Evolutionary conservation across 2,329 filamentous ascomycete genomes (phyloP).

Genomic region (Curvularia eragrostidis): DNA sequence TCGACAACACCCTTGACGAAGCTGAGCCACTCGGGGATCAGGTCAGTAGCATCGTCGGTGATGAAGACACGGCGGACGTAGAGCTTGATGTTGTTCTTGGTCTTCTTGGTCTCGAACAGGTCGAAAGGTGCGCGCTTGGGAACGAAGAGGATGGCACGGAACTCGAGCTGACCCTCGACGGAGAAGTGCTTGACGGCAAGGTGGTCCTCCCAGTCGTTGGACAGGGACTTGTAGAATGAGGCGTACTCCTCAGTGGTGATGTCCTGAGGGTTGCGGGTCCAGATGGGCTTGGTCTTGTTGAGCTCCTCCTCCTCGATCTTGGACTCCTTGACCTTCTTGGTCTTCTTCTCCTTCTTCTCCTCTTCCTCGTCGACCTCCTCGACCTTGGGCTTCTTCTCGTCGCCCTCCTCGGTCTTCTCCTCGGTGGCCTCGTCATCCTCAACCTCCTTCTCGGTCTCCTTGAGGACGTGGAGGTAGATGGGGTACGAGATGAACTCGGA

Average conservation of each 20-base stretch:
- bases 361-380: constrained; percentile 90
- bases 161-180: constrained; percentile 99
- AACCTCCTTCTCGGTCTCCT: constrained; percentile 99
- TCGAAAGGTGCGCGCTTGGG: constrained; percentile 99
- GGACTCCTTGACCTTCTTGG: constrained; percentile 99
- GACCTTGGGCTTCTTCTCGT: constrained; percentile 94
- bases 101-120: constrained; percentile 99
- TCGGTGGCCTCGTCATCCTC: constrained; percentile 85
- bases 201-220: constrained; percentile 99
- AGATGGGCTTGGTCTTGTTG: constrained; percentile 99
- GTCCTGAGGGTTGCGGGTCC: constrained; percentile 96
- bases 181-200: constrained; percentile 99
- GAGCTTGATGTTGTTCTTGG: constrained; percentile 99
- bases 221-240: constrained; percentile 99
- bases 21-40: constrained; percentile 98
- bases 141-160: constrained; percentile 99
- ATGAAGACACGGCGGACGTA: constrained; percentile 99
- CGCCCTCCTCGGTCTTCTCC: constrained; percentile 72
- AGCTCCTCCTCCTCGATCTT: constrained; percentile 99
- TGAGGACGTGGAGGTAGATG: constrained; percentile 99
- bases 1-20: constrained; percentile 99
- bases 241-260: constrained; percentile 97
- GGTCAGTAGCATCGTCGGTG: constrained; percentile 97
- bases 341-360: constrained; percentile 91
- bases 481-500: constrained; percentile 99